Evolutionary conservation across 805 yeast species (phyloP).

Genomic region (Wickerhamiella hasegawae): DNA sequence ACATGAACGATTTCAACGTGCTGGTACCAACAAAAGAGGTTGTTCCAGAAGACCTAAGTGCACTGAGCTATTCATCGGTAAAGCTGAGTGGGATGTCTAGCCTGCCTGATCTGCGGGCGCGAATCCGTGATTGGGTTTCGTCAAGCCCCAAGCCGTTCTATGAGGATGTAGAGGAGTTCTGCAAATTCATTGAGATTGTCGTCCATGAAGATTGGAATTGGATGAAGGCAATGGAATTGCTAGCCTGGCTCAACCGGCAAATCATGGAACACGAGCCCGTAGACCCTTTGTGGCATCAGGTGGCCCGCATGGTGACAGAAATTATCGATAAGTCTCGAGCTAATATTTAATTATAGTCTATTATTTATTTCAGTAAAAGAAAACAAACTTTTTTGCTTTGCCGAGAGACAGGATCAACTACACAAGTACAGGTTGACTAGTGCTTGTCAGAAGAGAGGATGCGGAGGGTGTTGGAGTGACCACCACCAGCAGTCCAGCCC

Average conservation of each 20-base stretch:
- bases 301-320: neutral
- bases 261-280: neutral
- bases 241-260: conserved; percentile 10
- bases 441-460: conserved; percentile 24
- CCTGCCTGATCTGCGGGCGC: conserved; percentile 22
- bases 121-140: conserved; percentile 26
- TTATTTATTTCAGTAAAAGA: no score
- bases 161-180: conserved; percentile 26
- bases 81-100: conserved; percentile 22
- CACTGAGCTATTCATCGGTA: conserved; percentile 13
- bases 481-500: conserved; percentile 98
- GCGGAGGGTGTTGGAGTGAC: conserved; percentile 98
- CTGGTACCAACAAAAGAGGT: neutral
- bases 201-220: conserved; percentile 18
- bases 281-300: neutral
- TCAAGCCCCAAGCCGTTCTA: conserved; percentile 23
- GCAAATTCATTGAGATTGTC: conserved; percentile 21
- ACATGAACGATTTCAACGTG: conserved; percentile 11
- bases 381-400: neutral
- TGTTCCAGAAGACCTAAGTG: neutral
- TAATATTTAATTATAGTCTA: no score
- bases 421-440: neutral
- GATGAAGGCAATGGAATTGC: conserved; percentile 11
- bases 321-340: neutral
- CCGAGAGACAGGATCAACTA: neutral